Base-by-base conservation (phyloP, 2,329 filamentous ascomycete species). In the Aspergillus uvarum region DNA sequence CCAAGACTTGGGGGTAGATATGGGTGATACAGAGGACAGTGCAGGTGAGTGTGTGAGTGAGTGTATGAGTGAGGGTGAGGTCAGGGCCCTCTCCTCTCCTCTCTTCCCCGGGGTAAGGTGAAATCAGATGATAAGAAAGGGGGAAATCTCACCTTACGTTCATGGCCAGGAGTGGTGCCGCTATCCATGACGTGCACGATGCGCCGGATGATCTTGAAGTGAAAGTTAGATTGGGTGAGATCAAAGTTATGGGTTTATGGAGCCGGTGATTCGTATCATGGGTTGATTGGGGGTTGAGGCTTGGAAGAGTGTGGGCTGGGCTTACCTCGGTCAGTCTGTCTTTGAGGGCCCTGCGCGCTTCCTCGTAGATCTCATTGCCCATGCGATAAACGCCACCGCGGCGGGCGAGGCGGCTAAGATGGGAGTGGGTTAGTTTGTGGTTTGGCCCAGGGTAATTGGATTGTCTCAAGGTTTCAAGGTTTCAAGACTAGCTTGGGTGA, bases 361-460 rank as follows among this genome's bases (percentile, higher is more conserved):
- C 66, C 0, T 70, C 56, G 22, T 77, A 77, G 1, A 76, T 69
- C 0, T 64, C 65, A 0, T 26, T 52, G 5, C 72, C 67, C 0
- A 77, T 76, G 0, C 75, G 56, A 0, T 65, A 50, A 0, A 77
- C 65, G 0, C 76, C 76, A 0, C 72, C 76, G 4, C 75, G 71
- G 1, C 76, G 74, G 2, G 75, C 75, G 1, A 77, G 74, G 49
- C 73, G 70, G 47, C 75, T 74, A 31, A 16, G 19, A 2, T 48
- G 16, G 21, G 4, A 8, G 5, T 11, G 5, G 14, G 16, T 21
- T 50, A 24, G 12, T 35, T 16, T 44, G 14, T 16, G 38, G 1
- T 16, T 16, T 44, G 38, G 12, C 38, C 7, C 24, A 7, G 6
- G 24, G 7, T 14, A 8, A 11, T 8, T 35, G 32, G 32, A 4